A percentile compares a stretch with the other conserved stretches of the same genome.
Evolutionary conservation across 352 stramenopile genomes (phyloP).

Genomic region (Aphanomyces cochlioides): DNA sequence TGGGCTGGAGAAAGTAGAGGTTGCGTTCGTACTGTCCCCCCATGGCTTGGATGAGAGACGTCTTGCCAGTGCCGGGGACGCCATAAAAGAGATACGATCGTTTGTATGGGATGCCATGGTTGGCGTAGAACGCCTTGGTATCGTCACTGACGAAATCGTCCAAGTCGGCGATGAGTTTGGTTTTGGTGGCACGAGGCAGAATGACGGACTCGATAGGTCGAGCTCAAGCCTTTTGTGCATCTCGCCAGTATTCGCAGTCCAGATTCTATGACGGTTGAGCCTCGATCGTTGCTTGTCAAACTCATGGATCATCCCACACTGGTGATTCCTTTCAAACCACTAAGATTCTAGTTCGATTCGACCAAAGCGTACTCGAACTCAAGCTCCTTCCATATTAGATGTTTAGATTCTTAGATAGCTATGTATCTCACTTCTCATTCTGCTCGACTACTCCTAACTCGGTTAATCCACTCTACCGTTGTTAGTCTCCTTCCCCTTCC

Average conservation of each 20-base stretch:
- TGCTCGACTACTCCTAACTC: too few species aligned
- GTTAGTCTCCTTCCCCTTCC: too few species aligned
- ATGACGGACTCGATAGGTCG: constrained; percentile 17
- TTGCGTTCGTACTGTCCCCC: constrained; percentile 13
- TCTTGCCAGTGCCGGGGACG: constrained; percentile 29
- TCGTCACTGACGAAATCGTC: constrained; percentile 17
- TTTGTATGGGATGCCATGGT: constrained; percentile 12
- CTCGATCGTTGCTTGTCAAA: too few species aligned
- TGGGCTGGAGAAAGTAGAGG: constrained; percentile 11
- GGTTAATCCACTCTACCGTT: too few species aligned
- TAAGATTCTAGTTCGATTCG: too few species aligned
- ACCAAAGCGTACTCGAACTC: too few species aligned
- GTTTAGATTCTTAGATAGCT: too few species aligned
- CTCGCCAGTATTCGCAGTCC: constrained; percentile 8
- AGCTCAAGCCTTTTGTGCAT: not conserved
- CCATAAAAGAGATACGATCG: constrained; percentile 23
- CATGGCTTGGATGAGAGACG: constrained; percentile 22
- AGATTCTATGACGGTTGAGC: too few species aligned
- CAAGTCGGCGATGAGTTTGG: constrained; percentile 7
- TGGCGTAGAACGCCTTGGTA: constrained; percentile 11
- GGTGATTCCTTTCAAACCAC: too few species aligned
- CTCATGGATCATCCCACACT: too few species aligned
- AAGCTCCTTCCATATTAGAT: too few species aligned
- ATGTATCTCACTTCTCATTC: too few species aligned
- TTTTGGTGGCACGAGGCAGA: not conserved